These are phyloP conservation scores for Podospora didyma DNA, from an alignment of 495 filamentous ascomycete species.

Conservation along the genomic window DNA sequence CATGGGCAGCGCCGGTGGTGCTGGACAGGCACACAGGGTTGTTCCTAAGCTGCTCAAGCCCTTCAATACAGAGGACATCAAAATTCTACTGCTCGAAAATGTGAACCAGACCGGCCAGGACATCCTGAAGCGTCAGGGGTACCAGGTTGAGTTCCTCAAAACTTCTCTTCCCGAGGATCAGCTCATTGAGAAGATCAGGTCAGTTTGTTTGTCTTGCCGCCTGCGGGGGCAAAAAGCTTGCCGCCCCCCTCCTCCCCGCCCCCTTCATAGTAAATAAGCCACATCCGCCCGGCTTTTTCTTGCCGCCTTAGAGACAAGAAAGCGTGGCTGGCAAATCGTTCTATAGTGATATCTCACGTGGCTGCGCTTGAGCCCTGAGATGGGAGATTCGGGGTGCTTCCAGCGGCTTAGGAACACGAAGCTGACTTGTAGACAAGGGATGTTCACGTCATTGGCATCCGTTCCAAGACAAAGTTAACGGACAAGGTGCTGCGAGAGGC, in stretches of 20 bases:
- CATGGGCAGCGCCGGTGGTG: constrained; percentile 15
- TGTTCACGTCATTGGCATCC: constrained; percentile 96
- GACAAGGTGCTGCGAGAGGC: constrained; percentile 81
- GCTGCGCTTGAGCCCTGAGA: no score
- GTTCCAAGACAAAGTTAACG: constrained; percentile 94
- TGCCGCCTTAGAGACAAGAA: no score
- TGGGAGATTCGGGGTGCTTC: no score
- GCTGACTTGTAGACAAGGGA: constrained; percentile 50
- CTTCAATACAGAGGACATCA: constrained; percentile 91
- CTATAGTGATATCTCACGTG: no score
- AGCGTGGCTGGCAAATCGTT: no score
- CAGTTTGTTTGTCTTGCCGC: constrained; percentile 29
- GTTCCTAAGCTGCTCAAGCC: constrained; percentile 82
- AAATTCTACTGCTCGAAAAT: constrained; percentile 93
- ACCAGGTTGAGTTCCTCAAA: constrained; percentile 92
- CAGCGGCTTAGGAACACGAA: no score
- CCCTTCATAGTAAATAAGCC: background rate
- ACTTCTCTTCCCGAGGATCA: constrained; percentile 85
- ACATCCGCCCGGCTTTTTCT: no score
- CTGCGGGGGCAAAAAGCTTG: constrained; percentile 19
- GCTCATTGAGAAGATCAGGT: constrained; percentile 96
- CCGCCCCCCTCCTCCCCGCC: background rate
- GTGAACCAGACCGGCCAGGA: constrained; percentile 86
- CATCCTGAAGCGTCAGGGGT: constrained; percentile 78
- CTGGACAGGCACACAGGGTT: constrained; percentile 14